phyloP scores from a whole-genome alignment of 2,329 filamentous ascomycete genomes.

The Saccharata proteae region DNA sequence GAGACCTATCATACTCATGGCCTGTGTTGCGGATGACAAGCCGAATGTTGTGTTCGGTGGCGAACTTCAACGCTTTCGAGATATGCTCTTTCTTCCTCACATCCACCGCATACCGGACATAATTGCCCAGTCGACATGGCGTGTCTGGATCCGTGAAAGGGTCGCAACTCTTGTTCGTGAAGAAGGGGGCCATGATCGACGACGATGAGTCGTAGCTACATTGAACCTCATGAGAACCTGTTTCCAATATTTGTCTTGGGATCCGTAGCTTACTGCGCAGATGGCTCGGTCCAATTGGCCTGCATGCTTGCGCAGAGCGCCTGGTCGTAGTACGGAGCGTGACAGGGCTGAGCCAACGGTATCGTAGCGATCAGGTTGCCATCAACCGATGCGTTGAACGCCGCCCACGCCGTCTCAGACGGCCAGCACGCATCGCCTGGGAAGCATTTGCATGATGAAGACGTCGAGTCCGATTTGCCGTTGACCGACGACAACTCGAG shows the following conservation, averaged over 20 bases:
- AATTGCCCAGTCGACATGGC: slow-evolving; percentile 1
- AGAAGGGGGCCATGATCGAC: slow-evolving; percentile 1
- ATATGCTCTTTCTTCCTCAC: slow-evolving; percentile 11
- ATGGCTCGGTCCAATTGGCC: slow-evolving; percentile 17
- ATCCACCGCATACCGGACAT: slow-evolving; percentile 1
- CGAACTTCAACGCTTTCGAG: slow-evolving; percentile 15
- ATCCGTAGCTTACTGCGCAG: neutral
- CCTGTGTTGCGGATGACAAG: slow-evolving; percentile 25
- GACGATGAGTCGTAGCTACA: neutral
- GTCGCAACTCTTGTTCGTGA: slow-evolving; percentile 4
- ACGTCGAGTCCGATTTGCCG: no score
- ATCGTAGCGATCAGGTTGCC: slow-evolving; percentile 31
- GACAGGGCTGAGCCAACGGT: slow-evolving; percentile 36
- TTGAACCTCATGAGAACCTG: neutral
- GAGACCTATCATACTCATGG: slow-evolving; percentile 21
- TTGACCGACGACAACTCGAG: no score
- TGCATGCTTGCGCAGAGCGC: slow-evolving; percentile 11
- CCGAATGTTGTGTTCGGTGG: slow-evolving; percentile 19
- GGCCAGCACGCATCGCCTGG: slow-evolving; percentile 39
- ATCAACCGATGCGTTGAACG: slow-evolving; percentile 33
- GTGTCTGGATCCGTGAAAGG: slow-evolving; percentile 1
- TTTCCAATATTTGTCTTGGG: neutral
- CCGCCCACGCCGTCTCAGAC: slow-evolving; percentile 30
- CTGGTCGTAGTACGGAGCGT: slow-evolving; percentile 24
- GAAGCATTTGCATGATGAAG: slow-evolving; percentile 42